Evolutionary conservation across 2,329 filamentous ascomycete genomes (phyloP).

Genomic region (Fusarium oligoseptatum): DNA sequence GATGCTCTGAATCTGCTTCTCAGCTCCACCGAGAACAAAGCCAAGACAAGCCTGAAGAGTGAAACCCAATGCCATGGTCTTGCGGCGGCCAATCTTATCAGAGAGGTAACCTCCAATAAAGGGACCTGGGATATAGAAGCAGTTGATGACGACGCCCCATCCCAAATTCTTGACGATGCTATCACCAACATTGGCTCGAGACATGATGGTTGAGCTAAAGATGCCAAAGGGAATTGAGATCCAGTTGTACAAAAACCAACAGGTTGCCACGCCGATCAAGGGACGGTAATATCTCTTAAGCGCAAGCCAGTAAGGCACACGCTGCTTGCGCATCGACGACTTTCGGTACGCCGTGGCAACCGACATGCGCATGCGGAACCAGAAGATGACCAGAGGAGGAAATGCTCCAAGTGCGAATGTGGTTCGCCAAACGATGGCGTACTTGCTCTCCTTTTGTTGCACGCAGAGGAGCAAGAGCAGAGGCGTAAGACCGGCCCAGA

Average conservation of each 20-base stretch:
- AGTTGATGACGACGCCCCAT: slow-evolving; percentile 62
- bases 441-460: slow-evolving; percentile 56
- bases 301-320: slow-evolving; percentile 61
- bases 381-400: slow-evolving; percentile 64
- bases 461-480: slow-evolving; percentile 65
- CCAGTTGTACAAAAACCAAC: slow-evolving; percentile 69
- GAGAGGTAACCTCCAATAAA: slow-evolving; percentile 62
- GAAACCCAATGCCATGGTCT: slow-evolving; percentile 66
- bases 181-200: slow-evolving; percentile 55
- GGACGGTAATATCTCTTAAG: slow-evolving; percentile 63
- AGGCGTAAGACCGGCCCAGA: slow-evolving; percentile 63
- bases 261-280: slow-evolving; percentile 60
- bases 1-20: slow-evolving; percentile 58
- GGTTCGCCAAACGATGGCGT: slow-evolving; percentile 63
- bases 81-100: slow-evolving; percentile 62
- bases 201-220: slow-evolving; percentile 66
- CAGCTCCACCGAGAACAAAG: slow-evolving; percentile 63
- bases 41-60: slow-evolving; percentile 59
- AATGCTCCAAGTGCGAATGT: slow-evolving; percentile 64
- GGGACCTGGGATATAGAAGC: slow-evolving; percentile 63
- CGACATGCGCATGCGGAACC: slow-evolving; percentile 65
- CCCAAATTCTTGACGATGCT: slow-evolving; percentile 59
- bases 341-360: slow-evolving; percentile 63
- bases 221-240: slow-evolving; percentile 68
- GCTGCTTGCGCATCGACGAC: slow-evolving; percentile 60